These are phyloP conservation scores for Candolleomyces eurysporus DNA, from an alignment of 768 basidiomycete species.

Conservation along the genomic window DNA sequence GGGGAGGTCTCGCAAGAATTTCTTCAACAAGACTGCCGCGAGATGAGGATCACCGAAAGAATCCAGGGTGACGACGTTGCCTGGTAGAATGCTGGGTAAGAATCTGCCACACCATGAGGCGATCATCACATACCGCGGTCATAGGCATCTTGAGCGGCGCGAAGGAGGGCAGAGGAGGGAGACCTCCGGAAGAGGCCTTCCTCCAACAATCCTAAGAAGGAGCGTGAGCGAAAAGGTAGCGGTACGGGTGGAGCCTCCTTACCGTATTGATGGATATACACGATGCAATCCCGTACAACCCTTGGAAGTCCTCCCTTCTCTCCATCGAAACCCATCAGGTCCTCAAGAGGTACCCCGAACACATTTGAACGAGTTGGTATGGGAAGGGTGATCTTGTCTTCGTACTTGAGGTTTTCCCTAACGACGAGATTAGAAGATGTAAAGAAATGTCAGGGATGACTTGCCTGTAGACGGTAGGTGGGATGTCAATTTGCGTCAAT, in stretches of 20 bases:
- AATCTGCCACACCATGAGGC: not conserved
- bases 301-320: conserved; percentile 83
- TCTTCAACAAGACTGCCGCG: conserved; percentile 83
- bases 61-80: conserved; percentile 76
- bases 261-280: conserved; percentile 66
- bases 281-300: conserved; percentile 72
- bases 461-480: conserved; percentile 79
- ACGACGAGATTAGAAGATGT: not conserved
- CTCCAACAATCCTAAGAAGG: conserved; percentile 53
- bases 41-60: conserved; percentile 76
- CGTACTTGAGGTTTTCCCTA: conserved; percentile 75
- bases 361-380: conserved; percentile 56
- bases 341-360: conserved; percentile 80
- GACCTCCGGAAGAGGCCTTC: conserved; percentile 86
- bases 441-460: conserved; percentile 21
- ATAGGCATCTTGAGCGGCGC: conserved; percentile 79
- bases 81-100: conserved; percentile 29
- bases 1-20: conserved; percentile 79
- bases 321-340: conserved; percentile 80
- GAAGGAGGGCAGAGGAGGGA: conserved; percentile 65
- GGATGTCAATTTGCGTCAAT: conserved; percentile 84
- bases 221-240: conserved; percentile 12
- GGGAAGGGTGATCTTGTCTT: conserved; percentile 67
- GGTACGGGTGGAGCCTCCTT: not conserved
- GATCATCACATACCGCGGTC: conserved; percentile 58